These are phyloP conservation scores for Mrakia hoshinonis DNA, from an alignment of 768 basidiomycete genomes.

Conservation along the genomic window DNA sequence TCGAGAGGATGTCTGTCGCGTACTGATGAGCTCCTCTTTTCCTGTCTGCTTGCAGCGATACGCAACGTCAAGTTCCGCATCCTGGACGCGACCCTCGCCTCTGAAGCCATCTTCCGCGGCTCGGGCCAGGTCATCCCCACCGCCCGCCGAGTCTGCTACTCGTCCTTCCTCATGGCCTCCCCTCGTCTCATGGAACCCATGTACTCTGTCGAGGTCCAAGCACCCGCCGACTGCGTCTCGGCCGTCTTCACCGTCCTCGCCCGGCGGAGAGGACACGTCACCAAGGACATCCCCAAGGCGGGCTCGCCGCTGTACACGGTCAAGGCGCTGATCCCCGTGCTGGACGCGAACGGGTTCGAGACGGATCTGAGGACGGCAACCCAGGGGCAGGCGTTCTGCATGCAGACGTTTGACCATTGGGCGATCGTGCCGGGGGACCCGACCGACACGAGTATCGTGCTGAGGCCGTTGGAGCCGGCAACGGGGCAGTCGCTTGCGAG, in stretches of 20 bases:
- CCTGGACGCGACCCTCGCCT: conserved; percentile 81
- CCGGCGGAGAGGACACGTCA: conserved; percentile 97
- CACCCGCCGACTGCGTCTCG: conserved; percentile 96
- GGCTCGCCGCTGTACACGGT: conserved; percentile 97
- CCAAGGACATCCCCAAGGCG: conserved; percentile 94
- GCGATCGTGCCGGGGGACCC: conserved; percentile 98
- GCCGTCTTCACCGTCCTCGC: conserved; percentile 97
- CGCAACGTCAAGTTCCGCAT: conserved; percentile 97
- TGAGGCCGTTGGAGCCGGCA: conserved; percentile 91
- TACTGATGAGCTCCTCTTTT: background rate
- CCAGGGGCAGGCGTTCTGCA: conserved; percentile 97
- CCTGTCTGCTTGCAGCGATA: conserved; percentile 57
- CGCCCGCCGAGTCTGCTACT: conserved; percentile 96
- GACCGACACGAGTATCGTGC: conserved; percentile 91
- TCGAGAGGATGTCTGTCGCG: background rate
- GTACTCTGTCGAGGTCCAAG: conserved; percentile 99
- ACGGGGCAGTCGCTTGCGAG: conserved; percentile 53
- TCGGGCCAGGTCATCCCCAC: conserved; percentile 98
- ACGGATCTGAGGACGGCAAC: conserved; percentile 95
- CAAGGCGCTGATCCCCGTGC: conserved; percentile 94
- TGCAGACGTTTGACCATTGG: conserved; percentile 98
- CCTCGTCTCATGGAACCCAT: conserved; percentile 94
- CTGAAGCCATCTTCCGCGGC: conserved; percentile 94
- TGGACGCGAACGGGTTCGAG: conserved; percentile 98
- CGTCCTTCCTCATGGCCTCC: conserved; percentile 95